Conservation (phyloP, 495 filamentous ascomycete species). For the Lasiosphaeria hispida region DNA sequence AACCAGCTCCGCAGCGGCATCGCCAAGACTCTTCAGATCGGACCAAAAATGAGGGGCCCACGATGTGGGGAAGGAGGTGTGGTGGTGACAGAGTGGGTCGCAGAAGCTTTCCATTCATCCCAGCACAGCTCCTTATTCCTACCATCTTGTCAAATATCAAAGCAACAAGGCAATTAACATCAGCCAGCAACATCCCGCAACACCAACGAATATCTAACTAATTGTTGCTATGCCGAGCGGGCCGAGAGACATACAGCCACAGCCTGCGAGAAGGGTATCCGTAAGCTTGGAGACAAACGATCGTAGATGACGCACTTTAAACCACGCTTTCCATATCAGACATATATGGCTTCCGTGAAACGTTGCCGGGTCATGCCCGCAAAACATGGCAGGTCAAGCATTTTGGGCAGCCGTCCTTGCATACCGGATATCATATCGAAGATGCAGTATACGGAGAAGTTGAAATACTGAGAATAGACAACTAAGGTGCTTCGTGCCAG, state of each 20-base stretch:
- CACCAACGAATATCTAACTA: no score
- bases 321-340: not conserved
- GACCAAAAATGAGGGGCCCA: not conserved
- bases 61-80: not conserved
- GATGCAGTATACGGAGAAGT: not conserved
- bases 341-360: not conserved
- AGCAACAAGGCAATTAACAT: no score
- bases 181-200: no score
- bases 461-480: no score
- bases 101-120: not conserved
- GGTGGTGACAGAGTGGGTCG: not conserved
- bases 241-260: not conserved
- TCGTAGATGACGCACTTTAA: not conserved
- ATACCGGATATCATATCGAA: not conserved
- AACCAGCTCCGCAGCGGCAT: conserved; percentile 5
- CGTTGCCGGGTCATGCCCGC: conserved; percentile 3
- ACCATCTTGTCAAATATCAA: not conserved
- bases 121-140: no score
- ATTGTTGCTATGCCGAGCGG: no score
- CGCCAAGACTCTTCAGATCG: conserved; percentile 1
- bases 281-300: no score
- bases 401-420: conserved; percentile 6
- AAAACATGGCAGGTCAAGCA: conserved; percentile 5
- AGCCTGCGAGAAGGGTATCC: not conserved
- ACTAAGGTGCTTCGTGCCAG: no score